Base-by-base conservation (phyloP, 441 rosid species). In the Populus trichocarpa region DNA sequence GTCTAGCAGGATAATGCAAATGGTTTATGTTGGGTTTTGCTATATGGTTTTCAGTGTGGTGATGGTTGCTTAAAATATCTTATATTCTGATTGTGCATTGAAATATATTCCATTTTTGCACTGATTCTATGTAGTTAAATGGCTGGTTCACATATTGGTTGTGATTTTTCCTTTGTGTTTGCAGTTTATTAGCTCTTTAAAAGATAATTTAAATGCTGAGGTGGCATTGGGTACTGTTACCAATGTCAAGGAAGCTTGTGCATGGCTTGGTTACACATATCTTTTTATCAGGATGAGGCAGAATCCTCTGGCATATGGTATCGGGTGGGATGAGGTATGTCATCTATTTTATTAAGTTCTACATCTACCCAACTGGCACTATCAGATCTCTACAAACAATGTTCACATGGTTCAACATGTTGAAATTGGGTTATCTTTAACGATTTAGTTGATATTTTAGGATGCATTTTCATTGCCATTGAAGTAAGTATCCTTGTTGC, bases 251-350 rank as follows among this genome's bases (percentile, higher is more conserved):
- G 99, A 96, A 91, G 99, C 99, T 75, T 94, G 99, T 77, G 90
- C 97, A 38, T 96, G 99, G 99, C 98, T 96, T 86, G 97, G 99
- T 61, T 96, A 96, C 86, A 94, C 99, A 42, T 94, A 96, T 89
- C 94, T 96, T 79, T 92, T 91, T 77, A 94, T 96, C 83, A 92
- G 99, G 87, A 96, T 96, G 99, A 93, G 91, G 86, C 75, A 93
- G 86, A 97, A 97, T 84, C 99, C 99, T 67, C 84, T 97, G 87
- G 99, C 96, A 76, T 97, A 97, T 87, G 99, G 99, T 69, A 84
- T 95, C 83, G 99, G 98, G 85, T 97, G 99, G 99, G 99, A 97
- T 32, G 98, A 97, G 98, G 99, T 97, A 84, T 20, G 77, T 79
- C 3, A 23, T 75, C 65, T 67, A 35, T n/a, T 50, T 78, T 72